These are phyloP conservation scores for Cornus controversa DNA, from an alignment of 148 eudicot genomes.

Conservation along the genomic window DNA sequence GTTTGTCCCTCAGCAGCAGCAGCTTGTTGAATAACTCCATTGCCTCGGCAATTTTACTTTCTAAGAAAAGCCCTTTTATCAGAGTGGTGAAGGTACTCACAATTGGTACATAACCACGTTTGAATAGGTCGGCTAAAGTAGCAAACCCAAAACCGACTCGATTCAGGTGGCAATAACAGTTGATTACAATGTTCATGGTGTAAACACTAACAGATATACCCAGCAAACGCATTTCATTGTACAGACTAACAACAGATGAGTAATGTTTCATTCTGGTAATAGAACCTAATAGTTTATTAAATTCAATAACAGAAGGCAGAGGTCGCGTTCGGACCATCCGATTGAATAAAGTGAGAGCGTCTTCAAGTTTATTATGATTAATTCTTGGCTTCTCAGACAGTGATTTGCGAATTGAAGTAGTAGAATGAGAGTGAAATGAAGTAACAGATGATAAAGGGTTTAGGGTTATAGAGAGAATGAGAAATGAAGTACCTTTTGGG, in stretches of 20 bases:
- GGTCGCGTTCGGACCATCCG: not conserved
- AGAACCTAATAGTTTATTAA: not conserved
- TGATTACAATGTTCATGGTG: not conserved
- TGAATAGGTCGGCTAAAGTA: slow-evolving; percentile 9
- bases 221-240: not conserved
- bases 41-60: slow-evolving; percentile 7
- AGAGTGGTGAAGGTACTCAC: slow-evolving; percentile 3
- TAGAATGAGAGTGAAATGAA: no score
- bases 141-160: slow-evolving; percentile 15
- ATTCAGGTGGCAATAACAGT: slow-evolving; percentile 13
- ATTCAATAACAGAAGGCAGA: not conserved
- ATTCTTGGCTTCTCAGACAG: no score
- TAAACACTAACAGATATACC: not conserved
- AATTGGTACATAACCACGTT: slow-evolving; percentile 12
- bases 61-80: not conserved
- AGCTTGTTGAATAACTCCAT: not conserved
- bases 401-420: no score
- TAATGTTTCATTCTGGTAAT: not conserved
- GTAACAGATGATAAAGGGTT: no score
- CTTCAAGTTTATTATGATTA: no score
- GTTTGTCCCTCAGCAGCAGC: not conserved
- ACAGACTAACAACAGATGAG: not conserved
- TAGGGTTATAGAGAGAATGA: no score
- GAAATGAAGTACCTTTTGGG: no score
- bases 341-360: not conserved